phyloP scores from a whole-genome alignment of 345 rosid species.

The Eucalyptus caleyi region DNA sequence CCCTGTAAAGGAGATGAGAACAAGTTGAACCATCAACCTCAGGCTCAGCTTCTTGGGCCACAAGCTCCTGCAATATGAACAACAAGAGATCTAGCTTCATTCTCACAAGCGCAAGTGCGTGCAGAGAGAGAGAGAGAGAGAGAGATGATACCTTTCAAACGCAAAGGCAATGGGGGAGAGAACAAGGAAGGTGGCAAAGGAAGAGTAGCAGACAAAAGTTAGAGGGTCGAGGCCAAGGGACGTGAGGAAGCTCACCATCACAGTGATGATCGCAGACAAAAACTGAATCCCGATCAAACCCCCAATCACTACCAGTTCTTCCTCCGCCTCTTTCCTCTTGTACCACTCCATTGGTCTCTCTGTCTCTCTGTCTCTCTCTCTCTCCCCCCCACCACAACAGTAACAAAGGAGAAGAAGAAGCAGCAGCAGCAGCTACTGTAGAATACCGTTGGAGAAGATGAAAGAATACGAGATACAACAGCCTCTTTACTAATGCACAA shows the following conservation, averaged over 20 bases:
- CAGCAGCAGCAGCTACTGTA: background rate
- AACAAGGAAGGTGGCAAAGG: slow-evolving; percentile 60
- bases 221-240: slow-evolving; percentile 59
- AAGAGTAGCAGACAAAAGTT: slow-evolving; percentile 54
- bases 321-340: slow-evolving; percentile 4
- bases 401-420: background rate
- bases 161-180: slow-evolving; percentile 55
- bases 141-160: slow-evolving; percentile 49
- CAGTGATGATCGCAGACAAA: slow-evolving; percentile 49
- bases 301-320: slow-evolving; percentile 40
- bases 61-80: slow-evolving; percentile 34
- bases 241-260: slow-evolving; percentile 66
- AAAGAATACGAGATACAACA: background rate
- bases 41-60: slow-evolving; percentile 51
- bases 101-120: background rate
- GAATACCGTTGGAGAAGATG: background rate
- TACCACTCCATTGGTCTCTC: background rate
- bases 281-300: slow-evolving; percentile 61
- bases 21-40: slow-evolving; percentile 50
- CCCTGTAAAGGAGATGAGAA: slow-evolving; percentile 78
- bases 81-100: background rate
- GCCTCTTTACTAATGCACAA: background rate
- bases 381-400: background rate
- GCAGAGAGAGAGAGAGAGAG: background rate
- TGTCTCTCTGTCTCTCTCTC: background rate